phyloP scores from a whole-genome alignment of 257 asterid species.

The Solanum stenotomum region DNA sequence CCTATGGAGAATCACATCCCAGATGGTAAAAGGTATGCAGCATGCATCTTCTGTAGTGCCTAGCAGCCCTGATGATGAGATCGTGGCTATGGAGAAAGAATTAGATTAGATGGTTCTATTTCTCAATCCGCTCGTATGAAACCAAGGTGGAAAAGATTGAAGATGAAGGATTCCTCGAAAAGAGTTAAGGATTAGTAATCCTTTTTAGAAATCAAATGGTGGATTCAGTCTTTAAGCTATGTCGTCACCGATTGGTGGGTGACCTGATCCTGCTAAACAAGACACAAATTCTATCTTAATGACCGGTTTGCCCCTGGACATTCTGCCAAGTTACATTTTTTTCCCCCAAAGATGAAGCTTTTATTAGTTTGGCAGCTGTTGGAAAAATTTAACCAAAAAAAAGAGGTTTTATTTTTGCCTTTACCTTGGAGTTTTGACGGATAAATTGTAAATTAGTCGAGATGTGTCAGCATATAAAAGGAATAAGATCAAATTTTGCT shows the following conservation, averaged over 20 bases:
- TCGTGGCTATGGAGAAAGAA: not conserved
- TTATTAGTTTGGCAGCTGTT: not conserved
- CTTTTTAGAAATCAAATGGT: not conserved
- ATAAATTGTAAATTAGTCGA: not conserved
- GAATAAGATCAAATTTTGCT: not conserved
- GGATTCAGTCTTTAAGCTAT: not conserved
- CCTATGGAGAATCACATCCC: constrained; percentile 16
- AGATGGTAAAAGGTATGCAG: constrained; percentile 25
- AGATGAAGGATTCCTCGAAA: not conserved
- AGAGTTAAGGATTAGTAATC: not conserved
- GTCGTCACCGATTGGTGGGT: not conserved
- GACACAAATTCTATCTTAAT: not conserved
- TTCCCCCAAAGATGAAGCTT: not conserved
- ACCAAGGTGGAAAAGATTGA: not conserved
- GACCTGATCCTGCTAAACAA: not conserved
- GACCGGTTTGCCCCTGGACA: not conserved
- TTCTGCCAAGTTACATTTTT: not conserved
- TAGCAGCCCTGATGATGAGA: not conserved
- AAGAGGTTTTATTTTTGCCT: not conserved
- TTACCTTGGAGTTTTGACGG: not conserved
- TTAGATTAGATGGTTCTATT: not conserved
- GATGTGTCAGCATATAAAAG: not conserved
- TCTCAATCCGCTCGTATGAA: not conserved
- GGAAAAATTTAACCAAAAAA: not conserved
- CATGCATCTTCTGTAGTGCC: not conserved